Evolutionary conservation across 257 asterid genomes (phyloP), one percentile per base, ranked within the genome.

Genomic region (Cordia subcordata): DNA sequence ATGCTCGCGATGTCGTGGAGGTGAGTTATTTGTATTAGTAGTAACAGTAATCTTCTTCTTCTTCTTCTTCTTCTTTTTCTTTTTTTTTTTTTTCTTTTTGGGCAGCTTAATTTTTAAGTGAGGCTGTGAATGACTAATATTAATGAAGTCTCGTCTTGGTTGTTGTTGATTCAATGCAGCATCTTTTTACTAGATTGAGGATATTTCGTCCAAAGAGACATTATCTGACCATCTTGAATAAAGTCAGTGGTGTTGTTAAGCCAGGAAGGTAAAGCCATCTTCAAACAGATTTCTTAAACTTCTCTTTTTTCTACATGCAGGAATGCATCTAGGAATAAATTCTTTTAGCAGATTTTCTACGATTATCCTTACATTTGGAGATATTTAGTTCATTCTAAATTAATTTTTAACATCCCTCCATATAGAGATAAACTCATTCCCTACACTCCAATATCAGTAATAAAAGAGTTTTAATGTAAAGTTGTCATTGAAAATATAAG

Each of bases 261-360:
- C 97, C 97, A 50, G 92, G 94, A 71, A 86, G 97, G 97, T 86
- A 74, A 13, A n/a, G n/a, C n/a, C n/a, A n/a, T n/a, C n/a, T n/a
- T n/a, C n/a, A n/a, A n/a, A n/a, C n/a, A n/a, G n/a, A n/a, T n/a
- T n/a, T n/a, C n/a, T n/a, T n/a, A n/a, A n/a, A n/a, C n/a, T n/a
- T n/a, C n/a, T n/a, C n/a, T n/a, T n/a, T n/a, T n/a, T n/a, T n/a
- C n/a, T n/a, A n/a, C n/a, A n/a, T n/a, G n/a, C n/a, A n/a, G n/a
- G n/a, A n/a, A n/a, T n/a, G n/a, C n/a, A n/a, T n/a, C n/a, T n/a
- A n/a, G n/a, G n/a, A n/a, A n/a, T n/a, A n/a, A n/a, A n/a, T n/a
- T n/a, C n/a, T n/a, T n/a, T n/a, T n/a, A n/a, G n/a, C n/a, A n/a
- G n/a, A n/a, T n/a, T n/a, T n/a, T n/a, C n/a, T n/a, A n/a, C n/a